Base-by-base conservation (phyloP, 2,329 filamentous ascomycete species). In the Thelonectria discophora region DNA sequence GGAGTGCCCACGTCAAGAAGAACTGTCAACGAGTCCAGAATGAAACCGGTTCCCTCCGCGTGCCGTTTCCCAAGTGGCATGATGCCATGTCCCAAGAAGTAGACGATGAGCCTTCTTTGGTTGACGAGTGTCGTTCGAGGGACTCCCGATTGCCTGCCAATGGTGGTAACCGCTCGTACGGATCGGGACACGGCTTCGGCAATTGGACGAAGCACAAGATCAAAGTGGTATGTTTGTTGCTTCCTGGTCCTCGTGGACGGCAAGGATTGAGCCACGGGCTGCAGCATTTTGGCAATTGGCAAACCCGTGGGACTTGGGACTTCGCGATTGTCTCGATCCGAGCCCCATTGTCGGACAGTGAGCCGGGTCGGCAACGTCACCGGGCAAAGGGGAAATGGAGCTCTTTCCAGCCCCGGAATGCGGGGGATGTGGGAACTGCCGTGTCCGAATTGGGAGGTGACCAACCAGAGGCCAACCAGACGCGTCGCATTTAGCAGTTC, bases 331-430 rank as follows among this genome's bases (percentile, higher is more conserved):
- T 21, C 30, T 60, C 18, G 32, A 47, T 55, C 21, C 58, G 47
- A 48, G 32, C 34, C 58, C 47, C 42, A 48, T 60, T 40, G 32
- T 58, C 55, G 50, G 56, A 59, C 42, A 54, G 58, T 42, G 47
- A 40, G 21, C 58, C 52, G 58, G 52, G 52, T 60, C 58, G 58
- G 58, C 58, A 60, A 60, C 58, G 58, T 60, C 58, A 51, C 58
- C 58, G 58, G 58, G 58, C 53, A 60, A 56, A 56, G 37, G 58
- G 58, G 30, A 60, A 53, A 39, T 55, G 47, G 58, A 51, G 52
- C 50, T 54, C 20, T 30, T 13, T 18, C 13, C 32, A 46, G 18
- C 32, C 43, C 57, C 37, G 37, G 52, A 55, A 60, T 60, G 53
- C 58, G 42, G 58, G 58, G 58, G 51, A 55, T 51, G 52, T 56